phyloP scores from a whole-genome alignment of 129 eudicot species.

The Flaveria ramosissima region DNA sequence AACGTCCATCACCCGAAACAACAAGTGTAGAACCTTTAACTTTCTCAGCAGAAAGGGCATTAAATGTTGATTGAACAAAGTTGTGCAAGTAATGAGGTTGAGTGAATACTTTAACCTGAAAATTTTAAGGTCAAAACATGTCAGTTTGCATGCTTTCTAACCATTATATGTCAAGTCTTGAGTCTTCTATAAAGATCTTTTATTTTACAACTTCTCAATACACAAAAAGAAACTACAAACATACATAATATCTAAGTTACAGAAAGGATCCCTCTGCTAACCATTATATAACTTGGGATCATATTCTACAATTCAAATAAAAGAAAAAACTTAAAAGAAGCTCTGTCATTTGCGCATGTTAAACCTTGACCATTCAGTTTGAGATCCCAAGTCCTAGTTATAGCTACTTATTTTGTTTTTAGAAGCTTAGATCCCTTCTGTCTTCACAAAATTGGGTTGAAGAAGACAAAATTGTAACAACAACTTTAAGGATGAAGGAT shows the following conservation, averaged over 20 bases:
- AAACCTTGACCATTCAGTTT: not conserved
- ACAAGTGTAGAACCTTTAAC: conserved; percentile 93
- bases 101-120: conserved; percentile 89
- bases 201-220: not conserved
- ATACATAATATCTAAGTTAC: not conserved
- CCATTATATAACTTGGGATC: not conserved
- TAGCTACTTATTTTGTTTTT: too few species aligned
- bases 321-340: not conserved
- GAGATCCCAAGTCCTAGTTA: too few species aligned
- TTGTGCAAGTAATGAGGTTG: conserved; percentile 92
- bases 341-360: not conserved
- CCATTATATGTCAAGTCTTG: not conserved
- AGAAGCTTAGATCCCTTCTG: too few species aligned
- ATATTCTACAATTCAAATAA: not conserved
- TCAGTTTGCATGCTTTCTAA: not conserved
- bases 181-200: not conserved
- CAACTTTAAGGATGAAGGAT: not conserved
- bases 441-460: not conserved
- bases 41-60: conserved; percentile 83
- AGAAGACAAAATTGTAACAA: not conserved
- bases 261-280: not conserved
- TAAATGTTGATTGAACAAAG: conserved; percentile 86
- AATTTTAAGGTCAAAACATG: conserved; percentile 12
- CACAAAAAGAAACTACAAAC: not conserved
- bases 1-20: conserved; percentile 99